phyloP scores from a whole-genome alignment of 2,329 filamentous ascomycete species.

The Nigrograna mackinnonii region DNA sequence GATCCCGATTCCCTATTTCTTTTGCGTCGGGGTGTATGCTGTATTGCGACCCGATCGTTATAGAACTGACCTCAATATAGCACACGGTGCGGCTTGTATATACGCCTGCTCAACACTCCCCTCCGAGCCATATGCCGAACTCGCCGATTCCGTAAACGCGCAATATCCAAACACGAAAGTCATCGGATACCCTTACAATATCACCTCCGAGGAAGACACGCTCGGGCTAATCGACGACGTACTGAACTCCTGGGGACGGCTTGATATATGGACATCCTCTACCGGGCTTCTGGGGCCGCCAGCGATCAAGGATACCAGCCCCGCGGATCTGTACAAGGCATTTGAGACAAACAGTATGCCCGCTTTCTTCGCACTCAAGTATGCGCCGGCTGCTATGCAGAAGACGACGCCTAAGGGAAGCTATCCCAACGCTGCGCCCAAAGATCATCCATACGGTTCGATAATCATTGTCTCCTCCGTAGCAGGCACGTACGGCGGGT shows the following conservation, averaged over 20 bases:
- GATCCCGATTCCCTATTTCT: neutral
- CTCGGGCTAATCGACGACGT: constrained; percentile 65
- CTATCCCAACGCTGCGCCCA: constrained; percentile 65
- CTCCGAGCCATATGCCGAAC: constrained; percentile 44
- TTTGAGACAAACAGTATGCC: constrained; percentile 66
- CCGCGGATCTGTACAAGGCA: constrained; percentile 58
- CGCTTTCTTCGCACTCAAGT: constrained; percentile 68
- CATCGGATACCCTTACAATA: constrained; percentile 64
- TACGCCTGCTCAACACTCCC: constrained; percentile 59
- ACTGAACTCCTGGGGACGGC: constrained; percentile 59
- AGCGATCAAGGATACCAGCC: constrained; percentile 57
- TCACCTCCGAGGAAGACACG: constrained; percentile 63
- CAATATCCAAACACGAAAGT: constrained; percentile 59
- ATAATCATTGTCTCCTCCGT: constrained; percentile 65
- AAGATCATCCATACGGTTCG: constrained; percentile 62
- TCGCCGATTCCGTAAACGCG: constrained; percentile 48
- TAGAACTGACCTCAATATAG: constrained; percentile 33
- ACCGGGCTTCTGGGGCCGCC: constrained; percentile 62
- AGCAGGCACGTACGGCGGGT: constrained; percentile 60
- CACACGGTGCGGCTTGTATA: constrained; percentile 67
- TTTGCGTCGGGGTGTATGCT: too few species aligned
- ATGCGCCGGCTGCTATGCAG: constrained; percentile 65
- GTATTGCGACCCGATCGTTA: too few species aligned
- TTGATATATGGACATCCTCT: constrained; percentile 64
- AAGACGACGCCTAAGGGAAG: constrained; percentile 59